Evolutionary conservation across 1,284 basidiomycete genomes (phyloP), one percentile per base, ranked within the genome.

Genomic region (Vanrija humicola): DNA sequence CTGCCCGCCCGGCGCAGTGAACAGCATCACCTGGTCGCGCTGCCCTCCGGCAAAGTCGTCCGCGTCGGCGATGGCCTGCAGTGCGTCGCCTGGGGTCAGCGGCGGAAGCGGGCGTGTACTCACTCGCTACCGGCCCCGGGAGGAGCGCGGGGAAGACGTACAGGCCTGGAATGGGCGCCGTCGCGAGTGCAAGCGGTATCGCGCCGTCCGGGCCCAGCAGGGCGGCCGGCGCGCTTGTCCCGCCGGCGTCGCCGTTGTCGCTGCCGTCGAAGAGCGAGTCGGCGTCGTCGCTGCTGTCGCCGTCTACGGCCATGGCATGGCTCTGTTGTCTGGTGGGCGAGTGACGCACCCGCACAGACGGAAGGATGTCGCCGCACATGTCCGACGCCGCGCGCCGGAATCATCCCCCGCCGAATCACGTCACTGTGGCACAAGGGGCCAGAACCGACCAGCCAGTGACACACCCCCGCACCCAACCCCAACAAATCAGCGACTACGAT

Each of bases 1-100:
- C 38, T 23, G 18, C 42, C 52, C 15, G 46, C 54, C 1, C 46
- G 50, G 29, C 26, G 52, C 38, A 15, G 66, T 60, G 59, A 77
- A 77, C 5, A 77, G 58, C 76, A 77, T 77, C 16, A 69, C 75
- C 58, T 77, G 76, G 55, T 77, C 70, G 23, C 72, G 61, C 12
- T 50, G 38, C 1, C 74, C 74, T 18, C 71, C 72, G 25, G 57
- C 49, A 51, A 77, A 77, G 26, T 71, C 48, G 55, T 75, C 67
- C 3, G 61, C 61, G 3, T 65, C 54, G 10, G 60, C 66, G 6
- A 77, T 65, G 2, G 46, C 56, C 5, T 26, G 18, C 6, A 75
- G 50, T 0, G 64, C 47, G 1, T 48, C 4, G 9, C 62, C 70
- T 73, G 26, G 3, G 9, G 25, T 55, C 29, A 46, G 46, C 48